A percentile compares a stretch with the other conserved stretches of the same genome.
Evolutionary conservation across 345 rosid species (phyloP).

Genomic region (Luvunga scandens): DNA sequence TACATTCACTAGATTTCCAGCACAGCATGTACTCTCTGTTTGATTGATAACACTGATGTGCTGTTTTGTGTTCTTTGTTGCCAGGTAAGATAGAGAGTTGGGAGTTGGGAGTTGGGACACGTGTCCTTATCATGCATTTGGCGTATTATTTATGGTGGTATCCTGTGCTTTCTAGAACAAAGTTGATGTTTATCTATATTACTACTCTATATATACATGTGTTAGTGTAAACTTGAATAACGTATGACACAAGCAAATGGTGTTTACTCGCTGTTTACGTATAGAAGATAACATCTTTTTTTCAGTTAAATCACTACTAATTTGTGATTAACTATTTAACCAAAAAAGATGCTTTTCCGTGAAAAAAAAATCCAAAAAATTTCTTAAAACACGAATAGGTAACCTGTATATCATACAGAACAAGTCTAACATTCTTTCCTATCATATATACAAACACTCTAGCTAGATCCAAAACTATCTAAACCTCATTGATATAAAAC

Average conservation of each 20-base stretch:
- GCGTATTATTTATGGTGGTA: neutral
- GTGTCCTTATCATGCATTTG: neutral
- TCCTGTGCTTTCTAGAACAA: slow-evolving; percentile 5
- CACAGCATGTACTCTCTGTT: neutral
- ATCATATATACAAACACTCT: neutral
- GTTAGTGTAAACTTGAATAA: neutral
- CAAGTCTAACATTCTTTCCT: neutral
- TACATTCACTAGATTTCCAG: neutral
- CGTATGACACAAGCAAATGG: slow-evolving; percentile 1
- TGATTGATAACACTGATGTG: neutral
- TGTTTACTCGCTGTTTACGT: neutral
- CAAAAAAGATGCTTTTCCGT: too few relatives aligned
- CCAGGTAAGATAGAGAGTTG: neutral
- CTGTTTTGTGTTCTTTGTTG: slow-evolving; percentile 6
- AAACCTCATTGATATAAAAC: neutral
- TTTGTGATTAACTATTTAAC: neutral
- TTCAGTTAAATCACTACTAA: neutral
- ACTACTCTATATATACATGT: neutral
- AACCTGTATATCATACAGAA: neutral
- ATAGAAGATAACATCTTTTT: too few relatives aligned
- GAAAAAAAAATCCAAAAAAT: too few relatives aligned
- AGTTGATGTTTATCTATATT: neutral
- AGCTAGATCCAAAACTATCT: neutral
- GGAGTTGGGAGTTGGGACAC: neutral
- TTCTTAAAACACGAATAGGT: too few relatives aligned